Evolutionary conservation across 495 filamentous ascomycete species (phyloP).

Genomic region (Talaromyces liani): DNA sequence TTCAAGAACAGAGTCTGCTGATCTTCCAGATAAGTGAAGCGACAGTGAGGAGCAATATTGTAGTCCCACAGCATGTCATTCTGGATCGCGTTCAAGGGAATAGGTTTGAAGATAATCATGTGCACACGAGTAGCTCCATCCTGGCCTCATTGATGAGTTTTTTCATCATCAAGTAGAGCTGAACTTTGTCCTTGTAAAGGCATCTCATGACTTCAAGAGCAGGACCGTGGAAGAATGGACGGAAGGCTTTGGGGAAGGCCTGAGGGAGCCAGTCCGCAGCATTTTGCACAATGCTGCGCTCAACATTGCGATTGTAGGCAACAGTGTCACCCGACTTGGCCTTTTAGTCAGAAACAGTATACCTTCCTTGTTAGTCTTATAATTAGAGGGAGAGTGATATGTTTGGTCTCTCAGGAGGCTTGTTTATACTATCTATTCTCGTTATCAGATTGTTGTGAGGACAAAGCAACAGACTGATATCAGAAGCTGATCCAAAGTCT

Average conservation of each 20-base stretch:
- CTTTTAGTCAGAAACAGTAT: background rate
- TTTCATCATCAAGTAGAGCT: background rate
- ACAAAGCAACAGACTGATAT: background rate
- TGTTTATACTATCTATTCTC: too few relatives aligned
- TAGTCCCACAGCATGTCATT: background rate
- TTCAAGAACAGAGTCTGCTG: background rate
- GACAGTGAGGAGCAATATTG: constrained; percentile 2
- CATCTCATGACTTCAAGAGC: background rate
- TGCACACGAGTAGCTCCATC: background rate
- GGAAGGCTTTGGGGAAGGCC: background rate
- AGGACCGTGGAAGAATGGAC: background rate
- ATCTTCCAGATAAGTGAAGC: constrained; percentile 2
- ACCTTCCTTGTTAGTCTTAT: too few relatives aligned
- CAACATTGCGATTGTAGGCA: background rate
- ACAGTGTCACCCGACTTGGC: too few relatives aligned
- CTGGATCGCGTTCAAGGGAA: background rate
- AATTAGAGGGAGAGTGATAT: too few relatives aligned
- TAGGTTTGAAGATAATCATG: background rate
- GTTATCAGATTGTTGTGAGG: background rate
- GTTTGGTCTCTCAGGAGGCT: too few relatives aligned
- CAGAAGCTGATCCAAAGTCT: background rate
- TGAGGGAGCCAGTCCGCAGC: background rate
- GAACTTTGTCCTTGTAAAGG: background rate
- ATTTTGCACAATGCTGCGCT: background rate
- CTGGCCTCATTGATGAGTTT: background rate